These are phyloP conservation scores for Trichoderma koningii DNA, from an alignment of 2,329 filamentous ascomycete species.

Conservation along the genomic window DNA sequence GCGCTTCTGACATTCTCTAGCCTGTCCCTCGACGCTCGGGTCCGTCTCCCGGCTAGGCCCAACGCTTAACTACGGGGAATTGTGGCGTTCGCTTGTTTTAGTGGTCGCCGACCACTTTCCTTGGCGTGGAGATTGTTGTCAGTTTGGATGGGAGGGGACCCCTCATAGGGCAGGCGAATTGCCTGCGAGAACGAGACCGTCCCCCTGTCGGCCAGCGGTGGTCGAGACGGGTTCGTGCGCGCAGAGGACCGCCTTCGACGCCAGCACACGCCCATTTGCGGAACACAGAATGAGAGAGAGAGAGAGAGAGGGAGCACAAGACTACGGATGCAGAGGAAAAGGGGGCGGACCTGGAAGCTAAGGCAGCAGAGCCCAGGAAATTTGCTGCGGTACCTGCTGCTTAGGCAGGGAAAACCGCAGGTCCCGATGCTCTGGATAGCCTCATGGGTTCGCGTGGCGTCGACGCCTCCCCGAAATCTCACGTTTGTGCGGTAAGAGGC, in stretches of 20 bases:
- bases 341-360: too few species aligned
- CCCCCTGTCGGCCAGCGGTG: not conserved
- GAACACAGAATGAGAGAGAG: too few species aligned
- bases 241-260: not conserved
- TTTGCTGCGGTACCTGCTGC: not conserved
- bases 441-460: slow-evolving; percentile 10
- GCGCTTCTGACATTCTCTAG: slow-evolving; percentile 17
- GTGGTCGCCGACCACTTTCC: slow-evolving; percentile 21
- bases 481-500: slow-evolving; percentile 5
- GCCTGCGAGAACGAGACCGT: not conserved
- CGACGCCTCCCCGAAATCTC: slow-evolving; percentile 19
- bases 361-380: not conserved
- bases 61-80: slow-evolving; percentile 26
- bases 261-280: too few species aligned
- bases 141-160: not conserved
- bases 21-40: slow-evolving; percentile 7
- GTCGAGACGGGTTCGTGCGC: slow-evolving; percentile 1
- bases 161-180: slow-evolving; percentile 23
- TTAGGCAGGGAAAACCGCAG: not conserved
- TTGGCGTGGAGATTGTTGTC: slow-evolving; percentile 16
- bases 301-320: too few species aligned
- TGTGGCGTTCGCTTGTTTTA: slow-evolving; percentile 18
- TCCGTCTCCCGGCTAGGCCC: slow-evolving; percentile 20
- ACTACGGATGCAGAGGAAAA: too few species aligned
- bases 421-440: slow-evolving; percentile 17